phyloP scores from a whole-genome alignment of 2,329 filamentous ascomycete genomes.

The Botryotinia calthae region DNA sequence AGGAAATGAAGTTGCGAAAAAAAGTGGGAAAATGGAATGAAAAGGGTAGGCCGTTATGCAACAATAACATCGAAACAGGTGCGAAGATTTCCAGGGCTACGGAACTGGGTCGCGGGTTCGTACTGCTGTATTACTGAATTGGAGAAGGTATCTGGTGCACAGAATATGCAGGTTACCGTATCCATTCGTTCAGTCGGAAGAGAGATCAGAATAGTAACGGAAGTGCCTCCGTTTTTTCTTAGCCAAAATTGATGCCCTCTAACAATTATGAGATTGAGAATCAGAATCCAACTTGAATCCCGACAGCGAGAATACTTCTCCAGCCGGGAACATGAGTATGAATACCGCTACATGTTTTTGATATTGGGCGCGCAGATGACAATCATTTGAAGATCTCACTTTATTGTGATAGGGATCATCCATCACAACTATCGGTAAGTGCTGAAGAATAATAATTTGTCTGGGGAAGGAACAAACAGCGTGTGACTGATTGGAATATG shows the following conservation, averaged over 20 bases:
- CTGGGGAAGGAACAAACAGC: background rate
- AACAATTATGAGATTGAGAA: background rate
- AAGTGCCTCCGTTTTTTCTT: background rate
- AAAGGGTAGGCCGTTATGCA: constrained; percentile 10
- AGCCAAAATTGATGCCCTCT: background rate
- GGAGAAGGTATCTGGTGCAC: constrained; percentile 6
- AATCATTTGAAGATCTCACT: constrained; percentile 8
- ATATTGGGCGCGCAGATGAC: constrained; percentile 5
- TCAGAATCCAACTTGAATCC: background rate
- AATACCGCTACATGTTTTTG: background rate
- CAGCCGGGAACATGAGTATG: background rate
- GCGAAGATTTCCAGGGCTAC: constrained; percentile 17
- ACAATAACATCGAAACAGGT: constrained; percentile 1
- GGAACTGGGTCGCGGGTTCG: constrained; percentile 15
- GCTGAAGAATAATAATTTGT: constrained; percentile 6
- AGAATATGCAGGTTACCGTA: constrained; percentile 11
- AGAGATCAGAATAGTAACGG: background rate
- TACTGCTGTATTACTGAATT: constrained; percentile 7
- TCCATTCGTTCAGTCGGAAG: constrained; percentile 7
- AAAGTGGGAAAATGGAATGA: background rate
- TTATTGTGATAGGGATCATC: constrained; percentile 3
- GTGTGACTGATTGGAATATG: constrained; percentile 7
- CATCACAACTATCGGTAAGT: background rate
- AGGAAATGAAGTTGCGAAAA: background rate
- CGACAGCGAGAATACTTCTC: background rate